phyloP scores from a whole-genome alignment of 2,329 filamentous ascomycete species.

The Neonectria punicea region DNA sequence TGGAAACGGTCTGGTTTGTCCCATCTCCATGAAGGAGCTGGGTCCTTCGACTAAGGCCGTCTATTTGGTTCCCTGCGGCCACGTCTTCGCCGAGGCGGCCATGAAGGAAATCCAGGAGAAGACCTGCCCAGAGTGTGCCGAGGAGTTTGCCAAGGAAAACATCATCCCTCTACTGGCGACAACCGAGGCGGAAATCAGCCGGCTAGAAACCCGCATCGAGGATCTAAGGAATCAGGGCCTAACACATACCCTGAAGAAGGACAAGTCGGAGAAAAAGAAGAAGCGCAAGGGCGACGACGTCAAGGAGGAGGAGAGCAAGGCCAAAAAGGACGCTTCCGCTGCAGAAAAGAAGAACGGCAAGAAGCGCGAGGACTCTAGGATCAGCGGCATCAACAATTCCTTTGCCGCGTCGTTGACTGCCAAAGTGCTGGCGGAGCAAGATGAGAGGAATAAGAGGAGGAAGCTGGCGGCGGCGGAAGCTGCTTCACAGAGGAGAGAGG shows the following conservation, averaged over 20 bases:
- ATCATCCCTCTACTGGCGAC: constrained; percentile 85
- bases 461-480: constrained; percentile 63
- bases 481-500: constrained; percentile 23
- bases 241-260: constrained; percentile 90
- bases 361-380: constrained; percentile 48
- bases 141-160: constrained; percentile 76
- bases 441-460: constrained; percentile 80
- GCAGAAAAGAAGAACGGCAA: constrained; percentile 42
- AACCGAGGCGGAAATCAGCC: constrained; percentile 74
- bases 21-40: constrained; percentile 86
- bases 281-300: constrained; percentile 67
- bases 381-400: constrained; percentile 83
- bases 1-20: constrained; percentile 78
- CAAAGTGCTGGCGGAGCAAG: constrained; percentile 87
- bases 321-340: constrained; percentile 61
- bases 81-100: constrained; percentile 89
- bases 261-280: constrained; percentile 71
- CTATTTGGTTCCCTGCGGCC: constrained; percentile 93
- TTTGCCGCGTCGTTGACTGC: constrained; percentile 87
- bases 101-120: constrained; percentile 81
- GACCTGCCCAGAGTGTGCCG: constrained; percentile 77
- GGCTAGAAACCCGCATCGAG: constrained; percentile 72
- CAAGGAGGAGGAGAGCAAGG: constrained; percentile 51
- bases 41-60: constrained; percentile 83
- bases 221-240: constrained; percentile 77